Percentiles rank a stretch among this genome's conserved stretches.
These are phyloP conservation scores for Plectosphaerella cucumerina DNA, from an alignment of 2,329 filamentous ascomycete genomes.

Conservation along the genomic window DNA sequence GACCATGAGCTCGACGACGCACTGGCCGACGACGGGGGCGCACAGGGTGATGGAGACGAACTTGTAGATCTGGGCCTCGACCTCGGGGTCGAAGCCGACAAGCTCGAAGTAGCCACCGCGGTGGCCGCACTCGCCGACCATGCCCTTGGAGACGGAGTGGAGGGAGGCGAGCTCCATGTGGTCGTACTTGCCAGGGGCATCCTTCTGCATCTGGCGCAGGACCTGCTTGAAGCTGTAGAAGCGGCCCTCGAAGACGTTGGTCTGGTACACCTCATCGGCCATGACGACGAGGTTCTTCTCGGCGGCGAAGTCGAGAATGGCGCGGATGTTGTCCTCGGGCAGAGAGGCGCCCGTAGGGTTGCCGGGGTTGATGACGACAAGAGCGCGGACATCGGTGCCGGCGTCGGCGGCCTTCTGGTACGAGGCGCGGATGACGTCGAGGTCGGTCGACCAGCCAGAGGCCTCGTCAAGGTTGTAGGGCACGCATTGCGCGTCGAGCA, in stretches of 20 bases:
- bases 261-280: constrained; percentile 98
- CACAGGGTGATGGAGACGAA: constrained; percentile 97
- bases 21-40: constrained; percentile 92
- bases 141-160: constrained; percentile 94
- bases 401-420: constrained; percentile 70
- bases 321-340: constrained; percentile 70
- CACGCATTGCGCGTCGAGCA: constrained; percentile 82
- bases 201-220: constrained; percentile 75
- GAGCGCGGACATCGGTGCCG: constrained; percentile 83
- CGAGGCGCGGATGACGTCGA: constrained; percentile 69
- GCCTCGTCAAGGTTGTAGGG: constrained; percentile 92
- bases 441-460: constrained; percentile 81
- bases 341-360: constrained; percentile 94
- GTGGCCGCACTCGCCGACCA: constrained; percentile 98
- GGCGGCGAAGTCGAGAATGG: constrained; percentile 81
- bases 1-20: constrained; percentile 95
- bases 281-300: constrained; percentile 84
- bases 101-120: constrained; percentile 98
- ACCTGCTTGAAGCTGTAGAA: constrained; percentile 95
- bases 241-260: constrained; percentile 91
- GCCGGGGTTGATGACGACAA: constrained; percentile 97
- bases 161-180: constrained; percentile 84
- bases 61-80: constrained; percentile 95
- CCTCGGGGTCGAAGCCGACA: constrained; percentile 77
- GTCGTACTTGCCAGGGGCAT: constrained; percentile 72